phyloP scores from a whole-genome alignment of 495 filamentous ascomycete genomes.

The Penicillium flavigenum region DNA sequence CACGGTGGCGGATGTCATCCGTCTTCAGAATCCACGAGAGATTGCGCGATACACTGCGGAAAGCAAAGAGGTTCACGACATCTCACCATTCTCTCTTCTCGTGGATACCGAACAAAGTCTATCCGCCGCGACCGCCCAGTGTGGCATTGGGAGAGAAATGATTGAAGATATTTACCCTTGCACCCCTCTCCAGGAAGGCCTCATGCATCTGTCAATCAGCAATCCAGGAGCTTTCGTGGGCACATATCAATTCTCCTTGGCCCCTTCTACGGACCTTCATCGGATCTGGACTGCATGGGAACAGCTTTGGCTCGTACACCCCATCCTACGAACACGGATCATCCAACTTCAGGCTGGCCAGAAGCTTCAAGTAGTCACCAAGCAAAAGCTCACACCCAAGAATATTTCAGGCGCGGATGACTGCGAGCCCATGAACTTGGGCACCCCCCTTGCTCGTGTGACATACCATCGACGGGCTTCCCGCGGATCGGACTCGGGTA shows the following conservation, averaged over 20 bases:
- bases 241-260: conserved; percentile 2
- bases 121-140: background rate
- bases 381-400: background rate
- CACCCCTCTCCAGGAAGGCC: conserved; percentile 60
- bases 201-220: conserved; percentile 51
- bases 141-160: background rate
- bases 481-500: conserved; percentile 22
- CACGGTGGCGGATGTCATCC: background rate
- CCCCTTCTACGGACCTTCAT: conserved; percentile 29
- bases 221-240: conserved; percentile 17
- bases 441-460: background rate
- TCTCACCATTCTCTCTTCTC: background rate
- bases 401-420: background rate
- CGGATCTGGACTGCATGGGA: conserved; percentile 45
- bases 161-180: conserved; percentile 55
- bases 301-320: conserved; percentile 24
- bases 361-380: background rate
- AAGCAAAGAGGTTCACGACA: background rate
- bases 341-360: conserved; percentile 35
- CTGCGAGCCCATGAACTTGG: background rate
- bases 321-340: conserved; percentile 40
- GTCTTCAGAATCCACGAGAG: background rate
- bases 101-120: background rate
- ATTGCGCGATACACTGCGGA: background rate
- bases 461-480: background rate